A percentile compares a stretch with the other conserved stretches of the same genome.
Conservation (phyloP, 2,329 filamentous ascomycete species). For the Aureobasidium pullulans region DNA sequence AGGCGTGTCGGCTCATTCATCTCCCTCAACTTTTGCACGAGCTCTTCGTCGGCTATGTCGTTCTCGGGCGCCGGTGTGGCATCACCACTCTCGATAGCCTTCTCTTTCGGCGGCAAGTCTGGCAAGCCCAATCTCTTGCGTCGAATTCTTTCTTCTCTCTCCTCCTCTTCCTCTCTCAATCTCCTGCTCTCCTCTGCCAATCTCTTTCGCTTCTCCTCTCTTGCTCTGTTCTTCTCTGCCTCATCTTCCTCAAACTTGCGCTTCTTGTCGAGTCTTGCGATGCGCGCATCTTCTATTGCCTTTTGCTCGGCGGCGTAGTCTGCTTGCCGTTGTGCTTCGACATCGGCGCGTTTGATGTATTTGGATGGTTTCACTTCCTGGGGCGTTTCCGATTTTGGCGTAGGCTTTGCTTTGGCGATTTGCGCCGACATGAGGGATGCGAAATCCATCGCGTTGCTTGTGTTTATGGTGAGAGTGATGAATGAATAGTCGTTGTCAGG, state of each 20-base stretch:
- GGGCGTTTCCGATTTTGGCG: constrained; percentile 29
- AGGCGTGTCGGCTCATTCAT: constrained; percentile 66
- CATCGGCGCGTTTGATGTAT: constrained; percentile 76
- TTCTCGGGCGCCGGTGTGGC: constrained; percentile 23
- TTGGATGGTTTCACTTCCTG: constrained; percentile 50
- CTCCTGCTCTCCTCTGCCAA: constrained; percentile 73
- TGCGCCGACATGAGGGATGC: constrained; percentile 87
- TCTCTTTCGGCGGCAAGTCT: constrained; percentile 53
- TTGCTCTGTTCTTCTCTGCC: constrained; percentile 56
- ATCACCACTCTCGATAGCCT: constrained; percentile 34
- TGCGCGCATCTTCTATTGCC: constrained; percentile 62
- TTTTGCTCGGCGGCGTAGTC: constrained; percentile 78
- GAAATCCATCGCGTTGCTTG: constrained; percentile 74
- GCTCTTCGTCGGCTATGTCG: constrained; percentile 64
- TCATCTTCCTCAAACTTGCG: constrained; percentile 86
- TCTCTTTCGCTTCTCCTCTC: constrained; percentile 74
- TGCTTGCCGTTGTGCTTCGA: constrained; percentile 73
- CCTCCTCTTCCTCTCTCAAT: constrained; percentile 64
- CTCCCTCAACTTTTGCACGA: constrained; percentile 59
- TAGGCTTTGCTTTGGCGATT: constrained; percentile 70
- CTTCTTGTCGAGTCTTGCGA: constrained; percentile 65
- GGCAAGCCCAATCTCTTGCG: constrained; percentile 75
- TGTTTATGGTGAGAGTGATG: neutral
- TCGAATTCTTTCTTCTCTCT: constrained; percentile 62
- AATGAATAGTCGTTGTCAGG: neutral